These are phyloP conservation scores for Plasmopara halstedii DNA, from an alignment of 352 stramenopile genomes.

Conservation along the genomic window DNA sequence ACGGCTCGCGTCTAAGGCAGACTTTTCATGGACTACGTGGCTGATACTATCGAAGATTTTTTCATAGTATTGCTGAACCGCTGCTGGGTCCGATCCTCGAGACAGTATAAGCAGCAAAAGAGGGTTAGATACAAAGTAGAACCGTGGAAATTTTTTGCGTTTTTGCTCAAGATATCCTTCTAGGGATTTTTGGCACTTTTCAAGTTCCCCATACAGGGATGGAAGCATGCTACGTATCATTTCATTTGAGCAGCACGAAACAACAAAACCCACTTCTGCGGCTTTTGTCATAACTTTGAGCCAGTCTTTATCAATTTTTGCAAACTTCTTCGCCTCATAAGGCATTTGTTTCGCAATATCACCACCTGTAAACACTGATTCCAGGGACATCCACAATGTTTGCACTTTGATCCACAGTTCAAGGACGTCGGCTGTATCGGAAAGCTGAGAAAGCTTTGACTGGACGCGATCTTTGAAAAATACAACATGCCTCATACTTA, in stretches of 20 bases:
- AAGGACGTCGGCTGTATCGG: conserved; percentile 82
- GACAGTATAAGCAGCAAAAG: conserved; percentile 85
- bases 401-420: conserved; percentile 90
- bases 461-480: conserved; percentile 83
- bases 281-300: conserved; percentile 86
- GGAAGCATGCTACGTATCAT: conserved; percentile 76
- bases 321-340: conserved; percentile 88
- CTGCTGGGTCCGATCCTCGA: conserved; percentile 68
- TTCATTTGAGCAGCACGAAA: conserved; percentile 79
- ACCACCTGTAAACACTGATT: conserved; percentile 88
- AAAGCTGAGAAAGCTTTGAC: conserved; percentile 71
- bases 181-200: conserved; percentile 89
- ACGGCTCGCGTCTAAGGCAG: conserved; percentile 2
- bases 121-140: conserved; percentile 92
- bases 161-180: conserved; percentile 91
- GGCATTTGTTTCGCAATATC: conserved; percentile 92
- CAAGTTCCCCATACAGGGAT: conserved; percentile 83
- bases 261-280: conserved; percentile 67
- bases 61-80: conserved; percentile 83
- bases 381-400: conserved; percentile 85
- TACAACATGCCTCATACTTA: conserved; percentile 85
- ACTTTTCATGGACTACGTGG: conserved; percentile 62
- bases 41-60: conserved; percentile 83
- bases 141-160: conserved; percentile 84
- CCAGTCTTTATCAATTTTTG: conserved; percentile 90